Percentiles rank a stretch among this genome's conserved stretches.
Conservation (phyloP, 179 eudicot genomes). For the Amaranthus tricolor region DNA sequence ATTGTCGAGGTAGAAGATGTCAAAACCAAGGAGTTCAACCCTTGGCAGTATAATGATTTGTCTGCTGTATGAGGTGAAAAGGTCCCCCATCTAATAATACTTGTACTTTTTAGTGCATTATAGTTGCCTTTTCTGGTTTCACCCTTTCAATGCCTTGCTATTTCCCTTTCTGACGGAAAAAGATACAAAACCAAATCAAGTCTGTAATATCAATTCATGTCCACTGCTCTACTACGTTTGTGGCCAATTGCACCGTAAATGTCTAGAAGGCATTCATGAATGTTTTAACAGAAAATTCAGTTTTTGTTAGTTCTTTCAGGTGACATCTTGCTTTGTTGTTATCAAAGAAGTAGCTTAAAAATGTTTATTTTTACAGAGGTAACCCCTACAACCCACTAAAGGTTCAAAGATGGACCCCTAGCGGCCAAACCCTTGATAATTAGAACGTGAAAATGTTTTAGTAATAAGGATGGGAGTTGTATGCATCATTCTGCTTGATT, state of each 20-base stretch:
- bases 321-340: not conserved
- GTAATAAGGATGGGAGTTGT: not conserved
- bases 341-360: not conserved
- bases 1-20: slow-evolving; percentile 34
- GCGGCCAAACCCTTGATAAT: not conserved
- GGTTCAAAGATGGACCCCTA: not conserved
- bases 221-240: not conserved
- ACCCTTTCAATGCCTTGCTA: not conserved
- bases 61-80: slow-evolving; percentile 35
- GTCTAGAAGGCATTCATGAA: not conserved
- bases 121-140: not conserved
- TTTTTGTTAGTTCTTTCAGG: not conserved
- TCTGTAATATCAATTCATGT: not conserved
- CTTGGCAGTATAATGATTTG: slow-evolving; percentile 43
- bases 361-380: not conserved
- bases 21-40: slow-evolving; percentile 41
- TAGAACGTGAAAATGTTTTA: not conserved
- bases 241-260: not conserved
- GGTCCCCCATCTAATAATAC: not conserved
- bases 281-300: not conserved
- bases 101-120: not conserved
- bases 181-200: not conserved
- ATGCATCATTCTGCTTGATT: not conserved
- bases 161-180: not conserved
- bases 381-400: not conserved